Base-by-base conservation (phyloP, 441 rosid genomes). In the Euphorbia neoarborescens region DNA sequence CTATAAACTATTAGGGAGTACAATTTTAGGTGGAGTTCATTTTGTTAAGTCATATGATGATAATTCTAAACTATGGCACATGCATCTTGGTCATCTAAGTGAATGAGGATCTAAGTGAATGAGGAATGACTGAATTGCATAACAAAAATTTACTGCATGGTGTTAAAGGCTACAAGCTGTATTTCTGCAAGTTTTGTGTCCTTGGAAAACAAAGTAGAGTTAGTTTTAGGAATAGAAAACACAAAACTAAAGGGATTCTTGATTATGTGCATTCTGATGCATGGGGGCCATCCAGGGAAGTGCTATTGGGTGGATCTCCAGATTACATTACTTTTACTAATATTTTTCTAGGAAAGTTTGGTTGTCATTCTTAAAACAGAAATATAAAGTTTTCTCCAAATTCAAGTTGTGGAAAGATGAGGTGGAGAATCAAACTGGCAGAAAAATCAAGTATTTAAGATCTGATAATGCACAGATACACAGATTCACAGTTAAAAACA, bases 221-320 rank as follows among this genome's bases (percentile, higher is more conserved):
- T 34, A 24, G 44, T 12, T 65, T 65, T 46, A 22, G 1, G 34
- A 65, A 11, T 20, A 34, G 11, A n/a, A 40, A 37, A 7, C 69
- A 65, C 34, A 65, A 40, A 46, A 65, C 12, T 15, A 7, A 40
- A 65, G 58, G 46, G 7, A 66, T 66, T 46, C 70, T 66, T 66
- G 69, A 66, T 66, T 66, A 66, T 50, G 38, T 66, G 56, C 59
- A 66, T 30, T 66, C 24, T n/a, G 70, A 66, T 66, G 70, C n/a
- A n/a, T 46, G 6, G 35, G 30, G 70, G 70, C 15, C 70, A 56
- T 46, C 35, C 15, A 66, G 37, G 15, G 40, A 40, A 5, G 7
- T 28, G 17, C 46, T 24, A 50, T 22, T 46, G n/a, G 71, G 59
- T 46, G 44, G 59, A 67, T 67, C 30, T 8, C 3, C 0, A 12